Evolutionary conservation across 331 rosid genomes (phyloP).

Genomic region (Telfairia occidentalis): DNA sequence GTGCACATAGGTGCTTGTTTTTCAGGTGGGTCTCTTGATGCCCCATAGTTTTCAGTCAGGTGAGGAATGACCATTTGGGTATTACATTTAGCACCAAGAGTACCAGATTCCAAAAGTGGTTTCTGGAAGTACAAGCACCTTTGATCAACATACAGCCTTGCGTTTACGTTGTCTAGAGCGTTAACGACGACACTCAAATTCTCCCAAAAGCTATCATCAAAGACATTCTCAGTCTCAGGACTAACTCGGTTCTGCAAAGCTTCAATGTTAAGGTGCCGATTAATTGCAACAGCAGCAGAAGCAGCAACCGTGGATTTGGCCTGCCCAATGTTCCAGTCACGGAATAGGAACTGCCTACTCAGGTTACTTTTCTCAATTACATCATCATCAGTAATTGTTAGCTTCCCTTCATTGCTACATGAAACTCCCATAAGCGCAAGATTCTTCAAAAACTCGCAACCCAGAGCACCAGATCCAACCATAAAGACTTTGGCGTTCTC

Average conservation of each 20-base stretch:
- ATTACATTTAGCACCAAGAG: slow-evolving; percentile 97
- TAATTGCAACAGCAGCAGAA: slow-evolving; percentile 70
- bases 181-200: slow-evolving; percentile 67
- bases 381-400: slow-evolving; percentile 89
- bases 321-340: slow-evolving; percentile 99
- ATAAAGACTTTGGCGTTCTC: slow-evolving; percentile 72
- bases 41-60: slow-evolving; percentile 94
- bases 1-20: slow-evolving; percentile 99
- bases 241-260: slow-evolving; percentile 95
- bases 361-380: slow-evolving; percentile 96
- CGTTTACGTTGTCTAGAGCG: slow-evolving; percentile 92
- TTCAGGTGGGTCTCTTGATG: slow-evolving; percentile 98
- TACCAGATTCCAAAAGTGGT: slow-evolving; percentile 96
- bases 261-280: slow-evolving; percentile 52
- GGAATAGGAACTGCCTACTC: slow-evolving; percentile 93
- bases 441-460: slow-evolving; percentile 86
- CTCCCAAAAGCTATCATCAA: slow-evolving; percentile 81
- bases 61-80: slow-evolving; percentile 96
- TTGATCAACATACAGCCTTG: slow-evolving; percentile 88
- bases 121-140: slow-evolving; percentile 95
- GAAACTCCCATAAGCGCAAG: slow-evolving; percentile 96
- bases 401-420: slow-evolving; percentile 62
- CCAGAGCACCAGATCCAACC: slow-evolving; percentile 96
- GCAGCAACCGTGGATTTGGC: slow-evolving; percentile 94
- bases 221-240: slow-evolving; percentile 82